phyloP scores from a whole-genome alignment of 768 basidiomycete species.

The Pleurotus ostreatus region DNA sequence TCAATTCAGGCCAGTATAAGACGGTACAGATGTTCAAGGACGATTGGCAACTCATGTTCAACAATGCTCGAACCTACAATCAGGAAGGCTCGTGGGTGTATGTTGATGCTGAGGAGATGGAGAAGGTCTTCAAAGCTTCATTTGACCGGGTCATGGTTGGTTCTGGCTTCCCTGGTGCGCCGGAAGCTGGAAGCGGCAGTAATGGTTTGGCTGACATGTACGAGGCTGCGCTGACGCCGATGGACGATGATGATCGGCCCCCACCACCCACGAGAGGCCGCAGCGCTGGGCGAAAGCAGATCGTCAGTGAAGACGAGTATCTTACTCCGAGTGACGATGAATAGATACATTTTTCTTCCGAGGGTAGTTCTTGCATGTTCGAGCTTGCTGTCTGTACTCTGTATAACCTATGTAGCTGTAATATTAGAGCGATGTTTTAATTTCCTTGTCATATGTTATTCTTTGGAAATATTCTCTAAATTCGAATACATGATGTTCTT shows the following conservation, averaged over 20 bases:
- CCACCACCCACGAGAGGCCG: conserved; percentile 47
- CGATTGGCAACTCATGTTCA: conserved; percentile 90
- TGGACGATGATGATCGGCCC: conserved; percentile 77
- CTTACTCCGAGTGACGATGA: conserved; percentile 78
- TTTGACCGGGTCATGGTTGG: conserved; percentile 63
- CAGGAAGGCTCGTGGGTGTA: conserved; percentile 95
- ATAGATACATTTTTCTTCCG: conserved; percentile 12
- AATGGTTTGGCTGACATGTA: conserved; percentile 24
- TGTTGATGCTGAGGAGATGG: conserved; percentile 91
- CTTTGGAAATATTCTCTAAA: too few species aligned
- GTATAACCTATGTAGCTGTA: conserved; percentile 4
- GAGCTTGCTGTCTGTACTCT: not conserved
- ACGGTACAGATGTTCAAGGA: conserved; percentile 64
- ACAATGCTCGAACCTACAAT: conserved; percentile 91
- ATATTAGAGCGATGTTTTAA: not conserved
- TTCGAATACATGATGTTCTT: not conserved
- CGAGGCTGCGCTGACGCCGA: conserved; percentile 70
- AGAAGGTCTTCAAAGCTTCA: conserved; percentile 76
- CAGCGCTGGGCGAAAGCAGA: conserved; percentile 64
- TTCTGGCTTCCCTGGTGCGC: conserved; percentile 73
- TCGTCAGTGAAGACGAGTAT: conserved; percentile 71
- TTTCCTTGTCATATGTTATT: not conserved
- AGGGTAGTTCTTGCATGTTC: not conserved
- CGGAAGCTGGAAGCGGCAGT: conserved; percentile 24
- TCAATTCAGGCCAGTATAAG: conserved; percentile 66